Conservation (phyloP, 345 rosid genomes). For the Eucalyptus cloeziana region DNA sequence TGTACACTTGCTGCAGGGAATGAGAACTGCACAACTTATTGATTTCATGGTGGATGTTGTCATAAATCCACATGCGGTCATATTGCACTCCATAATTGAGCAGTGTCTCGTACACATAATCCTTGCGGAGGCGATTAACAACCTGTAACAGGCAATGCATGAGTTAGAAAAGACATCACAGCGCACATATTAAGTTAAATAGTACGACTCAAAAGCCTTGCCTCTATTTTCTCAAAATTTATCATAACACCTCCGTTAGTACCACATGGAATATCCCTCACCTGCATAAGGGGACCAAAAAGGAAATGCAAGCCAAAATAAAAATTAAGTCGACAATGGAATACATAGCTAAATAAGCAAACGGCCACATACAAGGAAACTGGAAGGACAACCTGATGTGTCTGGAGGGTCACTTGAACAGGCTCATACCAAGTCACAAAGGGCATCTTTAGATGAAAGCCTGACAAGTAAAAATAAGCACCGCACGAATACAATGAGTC, state of each 20-base stretch:
- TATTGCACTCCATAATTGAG: constrained; percentile 77
- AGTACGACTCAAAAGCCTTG: not conserved
- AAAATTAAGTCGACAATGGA: not conserved
- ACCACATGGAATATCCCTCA: constrained; percentile 89
- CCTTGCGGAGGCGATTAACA: constrained; percentile 72
- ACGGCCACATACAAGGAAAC: not conserved
- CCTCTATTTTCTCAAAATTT: constrained; percentile 92
- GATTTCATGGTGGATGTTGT: constrained; percentile 96
- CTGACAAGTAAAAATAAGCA: constrained; percentile 12
- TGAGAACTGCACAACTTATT: constrained; percentile 94
- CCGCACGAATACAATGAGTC: not conserved
- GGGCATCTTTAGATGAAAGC: constrained; percentile 78
- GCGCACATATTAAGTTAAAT: not conserved
- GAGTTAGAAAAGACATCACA: not conserved
- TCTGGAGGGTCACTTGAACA: constrained; percentile 93
- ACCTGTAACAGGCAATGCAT: constrained; percentile 24
- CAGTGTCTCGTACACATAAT: constrained; percentile 67
- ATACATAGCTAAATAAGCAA: not conserved
- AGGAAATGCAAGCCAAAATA: not conserved
- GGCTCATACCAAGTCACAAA: constrained; percentile 67
- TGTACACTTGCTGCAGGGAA: constrained; percentile 84
- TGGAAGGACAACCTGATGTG: constrained; percentile 42
- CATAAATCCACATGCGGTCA: constrained; percentile 86
- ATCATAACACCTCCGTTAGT: constrained; percentile 96
- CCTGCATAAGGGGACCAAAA: constrained; percentile 18